These are phyloP conservation scores for Penicillium bovifimosum DNA, from an alignment of 495 filamentous ascomycete species.

Conservation along the genomic window DNA sequence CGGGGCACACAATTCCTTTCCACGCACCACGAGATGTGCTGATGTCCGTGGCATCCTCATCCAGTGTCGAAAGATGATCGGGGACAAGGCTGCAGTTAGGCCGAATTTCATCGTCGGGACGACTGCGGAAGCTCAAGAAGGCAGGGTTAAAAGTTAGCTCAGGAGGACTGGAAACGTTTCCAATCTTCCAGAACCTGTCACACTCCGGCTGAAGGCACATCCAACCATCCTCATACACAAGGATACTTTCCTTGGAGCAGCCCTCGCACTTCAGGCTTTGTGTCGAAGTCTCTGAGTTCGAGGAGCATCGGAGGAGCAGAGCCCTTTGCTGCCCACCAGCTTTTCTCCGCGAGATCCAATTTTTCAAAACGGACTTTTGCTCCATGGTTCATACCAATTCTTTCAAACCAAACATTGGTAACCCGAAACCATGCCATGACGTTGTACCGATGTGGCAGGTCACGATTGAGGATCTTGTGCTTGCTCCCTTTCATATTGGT, in stretches of 20 bases:
- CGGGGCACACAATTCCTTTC: conserved; percentile 68
- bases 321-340: conserved; percentile 62
- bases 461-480: conserved; percentile 47
- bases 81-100: conserved; percentile 34
- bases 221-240: conserved; percentile 58
- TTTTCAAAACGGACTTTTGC: conserved; percentile 69
- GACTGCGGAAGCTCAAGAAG: conserved; percentile 50
- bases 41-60: conserved; percentile 21
- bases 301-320: conserved; percentile 17
- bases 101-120: conserved; percentile 31
- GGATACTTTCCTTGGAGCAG: conserved; percentile 35
- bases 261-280: conserved; percentile 25
- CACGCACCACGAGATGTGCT: conserved; percentile 36
- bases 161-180: conserved; percentile 18
- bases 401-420: conserved; percentile 69
- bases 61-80: conserved; percentile 33
- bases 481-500: conserved; percentile 39
- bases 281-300: conserved; percentile 18
- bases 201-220: conserved; percentile 62
- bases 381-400: conserved; percentile 33
- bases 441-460: conserved; percentile 58
- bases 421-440: conserved; percentile 71
- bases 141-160: conserved; percentile 48
- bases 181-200: conserved; percentile 47
- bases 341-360: conserved; percentile 47